These are phyloP conservation scores for Paramecium biaurelia DNA, from an alignment of 73 alveolate species.

Conservation along the genomic window DNA sequence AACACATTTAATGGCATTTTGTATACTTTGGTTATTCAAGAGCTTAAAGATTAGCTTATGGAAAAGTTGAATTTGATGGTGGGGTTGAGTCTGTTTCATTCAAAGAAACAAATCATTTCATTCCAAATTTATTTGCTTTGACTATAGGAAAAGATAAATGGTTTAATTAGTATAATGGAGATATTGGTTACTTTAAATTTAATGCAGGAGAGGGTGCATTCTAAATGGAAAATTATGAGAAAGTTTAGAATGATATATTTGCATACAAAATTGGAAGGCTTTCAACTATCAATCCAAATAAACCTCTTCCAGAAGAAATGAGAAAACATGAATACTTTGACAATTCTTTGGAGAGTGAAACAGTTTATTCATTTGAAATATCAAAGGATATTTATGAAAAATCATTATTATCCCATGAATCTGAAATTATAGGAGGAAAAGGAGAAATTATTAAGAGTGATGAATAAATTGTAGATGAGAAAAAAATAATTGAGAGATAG, in stretches of 20 bases:
- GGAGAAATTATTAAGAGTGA: background rate
- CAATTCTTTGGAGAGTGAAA: background rate
- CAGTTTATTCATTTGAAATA: background rate
- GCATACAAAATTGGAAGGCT: background rate
- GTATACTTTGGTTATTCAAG: constrained; percentile 43
- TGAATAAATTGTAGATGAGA: background rate
- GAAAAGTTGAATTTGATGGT: background rate
- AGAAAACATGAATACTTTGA: background rate
- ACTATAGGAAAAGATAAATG: constrained; percentile 25
- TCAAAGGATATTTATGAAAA: background rate
- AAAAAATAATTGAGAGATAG: background rate
- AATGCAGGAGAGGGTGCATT: constrained; percentile 30
- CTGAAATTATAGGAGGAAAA: background rate
- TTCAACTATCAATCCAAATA: background rate
- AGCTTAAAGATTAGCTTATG: background rate
- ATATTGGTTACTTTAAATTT: constrained; percentile 5
- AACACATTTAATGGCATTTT: background rate
- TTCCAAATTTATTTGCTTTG: background rate
- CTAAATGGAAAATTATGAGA: background rate
- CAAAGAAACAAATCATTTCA: background rate
- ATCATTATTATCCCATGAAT: background rate
- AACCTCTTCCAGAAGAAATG: background rate
- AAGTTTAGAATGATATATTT: background rate
- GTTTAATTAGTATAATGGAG: background rate
- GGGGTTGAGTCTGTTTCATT: background rate